phyloP scores from a whole-genome alignment of 2,329 filamentous ascomycete species.

The Sclerotinia glacialis region DNA sequence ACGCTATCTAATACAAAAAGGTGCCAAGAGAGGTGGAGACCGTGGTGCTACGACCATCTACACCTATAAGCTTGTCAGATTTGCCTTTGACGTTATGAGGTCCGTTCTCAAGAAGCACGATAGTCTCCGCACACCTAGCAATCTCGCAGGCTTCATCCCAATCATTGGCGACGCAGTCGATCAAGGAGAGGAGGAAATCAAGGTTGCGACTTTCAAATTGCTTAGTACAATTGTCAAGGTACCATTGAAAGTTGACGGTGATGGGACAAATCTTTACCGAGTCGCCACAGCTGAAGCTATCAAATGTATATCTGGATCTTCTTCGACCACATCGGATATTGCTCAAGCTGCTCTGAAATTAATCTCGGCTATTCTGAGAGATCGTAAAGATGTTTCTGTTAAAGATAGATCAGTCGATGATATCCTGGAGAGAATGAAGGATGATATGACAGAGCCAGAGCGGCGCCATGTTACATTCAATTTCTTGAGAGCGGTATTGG shows the following conservation, averaged over 20 bases:
- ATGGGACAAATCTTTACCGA: slow-evolving; percentile 59
- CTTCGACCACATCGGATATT: slow-evolving; percentile 77
- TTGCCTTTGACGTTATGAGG: slow-evolving; percentile 82
- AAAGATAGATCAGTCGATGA: slow-evolving; percentile 81
- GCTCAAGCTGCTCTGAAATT: slow-evolving; percentile 88
- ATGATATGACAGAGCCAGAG: slow-evolving; percentile 88
- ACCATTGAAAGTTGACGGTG: slow-evolving; percentile 65
- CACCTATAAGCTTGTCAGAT: slow-evolving; percentile 82
- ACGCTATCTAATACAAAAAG: slow-evolving; percentile 78
- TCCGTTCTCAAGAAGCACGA: slow-evolving; percentile 84
- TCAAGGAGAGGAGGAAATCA: slow-evolving; percentile 85
- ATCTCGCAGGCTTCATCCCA: slow-evolving; percentile 81
- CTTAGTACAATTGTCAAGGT: slow-evolving; percentile 82
- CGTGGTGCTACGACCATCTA: slow-evolving; percentile 73
- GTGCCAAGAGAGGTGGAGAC: slow-evolving; percentile 69
- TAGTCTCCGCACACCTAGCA: slow-evolving; percentile 71
- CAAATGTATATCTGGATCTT: slow-evolving; percentile 72
- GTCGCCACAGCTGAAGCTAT: slow-evolving; percentile 84
- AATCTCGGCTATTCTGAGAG: slow-evolving; percentile 78
- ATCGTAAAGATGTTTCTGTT: slow-evolving; percentile 71
- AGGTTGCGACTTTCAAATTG: slow-evolving; percentile 82
- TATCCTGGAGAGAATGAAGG: slow-evolving; percentile 75
- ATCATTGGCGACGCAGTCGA: slow-evolving; percentile 85
- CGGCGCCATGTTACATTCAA: slow-evolving; percentile 92
- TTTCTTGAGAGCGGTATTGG: slow-evolving; percentile 83